Evolutionary conservation across 2,329 filamentous ascomycete species (phyloP).

Genomic region (Aspergillus unguis): DNA sequence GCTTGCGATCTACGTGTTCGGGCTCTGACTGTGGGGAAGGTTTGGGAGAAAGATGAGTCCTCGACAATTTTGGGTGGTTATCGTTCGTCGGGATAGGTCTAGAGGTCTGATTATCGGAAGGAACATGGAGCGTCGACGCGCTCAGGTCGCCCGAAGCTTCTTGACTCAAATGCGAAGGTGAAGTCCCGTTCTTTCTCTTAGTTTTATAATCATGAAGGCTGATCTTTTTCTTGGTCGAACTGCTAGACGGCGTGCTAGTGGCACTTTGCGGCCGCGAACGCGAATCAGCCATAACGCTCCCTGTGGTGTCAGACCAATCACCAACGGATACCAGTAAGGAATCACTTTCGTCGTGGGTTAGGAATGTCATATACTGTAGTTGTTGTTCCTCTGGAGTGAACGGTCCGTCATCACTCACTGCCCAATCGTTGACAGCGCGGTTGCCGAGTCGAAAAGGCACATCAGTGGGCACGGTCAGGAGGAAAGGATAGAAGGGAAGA

Average conservation of each 20-base stretch:
- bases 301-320: constrained; percentile 51
- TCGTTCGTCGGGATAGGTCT: constrained; percentile 19
- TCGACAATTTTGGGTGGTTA: constrained; percentile 14
- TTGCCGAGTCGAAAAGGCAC: constrained; percentile 44
- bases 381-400: constrained; percentile 56
- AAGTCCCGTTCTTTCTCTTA: constrained; percentile 44
- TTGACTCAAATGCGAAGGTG: constrained; percentile 24
- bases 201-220: constrained; percentile 60
- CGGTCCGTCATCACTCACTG: constrained; percentile 48
- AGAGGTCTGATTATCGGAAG: constrained; percentile 22
- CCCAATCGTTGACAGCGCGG: constrained; percentile 46
- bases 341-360: constrained; percentile 56
- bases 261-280: constrained; percentile 37
- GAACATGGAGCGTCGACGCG: constrained; percentile 13
- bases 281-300: constrained; percentile 44
- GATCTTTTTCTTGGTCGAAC: constrained; percentile 58
- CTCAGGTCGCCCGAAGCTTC: constrained; percentile 19
- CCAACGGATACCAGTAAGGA: constrained; percentile 52
- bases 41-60: constrained; percentile 13
- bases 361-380: constrained; percentile 61
- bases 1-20: constrained; percentile 26
- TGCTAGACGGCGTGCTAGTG: constrained; percentile 40
- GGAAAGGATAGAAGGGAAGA: constrained; percentile 45
- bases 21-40: constrained; percentile 13
- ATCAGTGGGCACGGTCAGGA: constrained; percentile 47